Base-by-base conservation (phyloP, 1,139 yeast species). In the Saccharomyces pastorianus region DNA sequence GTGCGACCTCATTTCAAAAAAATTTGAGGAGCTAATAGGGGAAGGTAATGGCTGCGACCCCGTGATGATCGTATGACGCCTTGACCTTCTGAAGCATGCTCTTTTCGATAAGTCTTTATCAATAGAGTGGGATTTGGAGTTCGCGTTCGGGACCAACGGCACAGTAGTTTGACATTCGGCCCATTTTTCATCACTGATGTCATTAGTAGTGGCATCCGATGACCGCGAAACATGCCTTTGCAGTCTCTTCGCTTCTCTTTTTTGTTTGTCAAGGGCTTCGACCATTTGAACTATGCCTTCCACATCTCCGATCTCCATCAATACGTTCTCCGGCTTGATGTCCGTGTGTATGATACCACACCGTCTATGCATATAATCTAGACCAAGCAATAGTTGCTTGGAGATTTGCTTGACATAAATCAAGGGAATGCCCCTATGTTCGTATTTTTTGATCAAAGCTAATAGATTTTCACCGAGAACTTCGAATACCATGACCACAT, bases 21-120 rank as follows among this genome's bases (percentile, higher is more conserved):
- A 64, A 53, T 69, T 69, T 3, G 72, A 75, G 0, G 82, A 76
- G 58, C 81, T 75, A 55, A 87, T 74, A 2, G 95, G 93, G 0
- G 91, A 84, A 1, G 95, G 95, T 52, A 88, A 73, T 13, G 96
- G 96, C 66, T 86, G 93, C 0, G 93, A 85, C 1, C 93, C 96
- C 0, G 95, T 88, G 51, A 91, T 85, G 46, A 89, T 72, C 0
- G 96, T 84, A 58, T 83, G 83, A 50, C 95, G 74, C 63, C 96
- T 78, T 27, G 88, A 75, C 55, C 85, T 74, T 57, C 88, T 73
- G 20, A 38, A 38, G 57, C 32, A 63, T 32, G 14, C 13, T 62
- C 54, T 62, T 58, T 31, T 31, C 13, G 25, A 38, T 34, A 49
- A 34, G 48, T 46, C 31, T 11, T 46, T 46, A 9, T 46, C 44